phyloP scores from a whole-genome alignment of 768 basidiomycete genomes.

The Pisolithus sp. region DNA sequence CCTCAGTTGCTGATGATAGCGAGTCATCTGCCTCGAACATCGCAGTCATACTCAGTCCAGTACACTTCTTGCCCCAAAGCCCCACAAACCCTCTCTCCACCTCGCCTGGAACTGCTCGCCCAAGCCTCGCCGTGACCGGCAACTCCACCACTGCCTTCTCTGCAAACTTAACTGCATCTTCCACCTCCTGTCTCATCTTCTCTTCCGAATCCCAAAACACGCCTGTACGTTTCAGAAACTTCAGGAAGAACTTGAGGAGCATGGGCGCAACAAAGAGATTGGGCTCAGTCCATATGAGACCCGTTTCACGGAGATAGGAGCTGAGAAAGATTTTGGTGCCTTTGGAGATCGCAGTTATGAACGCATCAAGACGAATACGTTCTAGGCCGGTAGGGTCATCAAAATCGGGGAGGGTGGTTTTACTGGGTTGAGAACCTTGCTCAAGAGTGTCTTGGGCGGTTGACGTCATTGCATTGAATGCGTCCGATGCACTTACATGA shows the following conservation, averaged over 20 bases:
- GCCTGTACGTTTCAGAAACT: conserved; percentile 38
- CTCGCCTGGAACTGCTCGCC: conserved; percentile 1
- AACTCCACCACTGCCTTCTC: conserved; percentile 35
- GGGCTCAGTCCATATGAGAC: conserved; percentile 43
- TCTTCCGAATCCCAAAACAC: conserved; percentile 30
- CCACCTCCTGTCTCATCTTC: conserved; percentile 23
- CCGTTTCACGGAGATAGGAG: conserved; percentile 57
- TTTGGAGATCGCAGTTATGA: conserved; percentile 58
- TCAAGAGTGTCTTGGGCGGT: conserved; percentile 27
- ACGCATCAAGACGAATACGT: conserved; percentile 33
- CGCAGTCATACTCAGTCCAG: too few species aligned
- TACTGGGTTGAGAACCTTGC: conserved; percentile 23
- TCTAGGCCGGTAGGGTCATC: conserved; percentile 8
- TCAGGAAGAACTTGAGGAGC: conserved; percentile 39
- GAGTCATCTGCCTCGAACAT: too few species aligned
- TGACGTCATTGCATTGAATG: background rate
- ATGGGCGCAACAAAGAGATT: conserved; percentile 39
- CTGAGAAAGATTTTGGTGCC: conserved; percentile 62
- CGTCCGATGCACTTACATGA: background rate
- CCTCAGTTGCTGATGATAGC: background rate
- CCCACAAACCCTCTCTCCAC: too few species aligned
- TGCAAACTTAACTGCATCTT: conserved; percentile 38
- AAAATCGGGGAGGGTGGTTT: conserved; percentile 18
- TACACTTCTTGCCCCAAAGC: too few species aligned
- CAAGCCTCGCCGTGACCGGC: conserved; percentile 35